phyloP scores from a whole-genome alignment of 2,329 filamentous ascomycete species.

The Diplodia intermedia region DNA sequence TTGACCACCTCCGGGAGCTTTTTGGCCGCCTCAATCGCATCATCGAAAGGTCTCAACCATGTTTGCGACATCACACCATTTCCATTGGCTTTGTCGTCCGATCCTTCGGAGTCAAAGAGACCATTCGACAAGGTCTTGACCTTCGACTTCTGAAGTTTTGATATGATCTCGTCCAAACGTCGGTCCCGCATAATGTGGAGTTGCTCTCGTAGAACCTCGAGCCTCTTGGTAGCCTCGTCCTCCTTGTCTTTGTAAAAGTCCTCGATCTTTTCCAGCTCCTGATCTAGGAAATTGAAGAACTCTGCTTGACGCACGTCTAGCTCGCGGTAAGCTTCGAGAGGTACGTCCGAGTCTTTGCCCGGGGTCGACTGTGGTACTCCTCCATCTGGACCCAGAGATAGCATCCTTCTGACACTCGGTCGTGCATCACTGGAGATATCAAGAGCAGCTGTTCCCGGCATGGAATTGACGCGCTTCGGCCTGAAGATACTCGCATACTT shows the following conservation, averaged over 20 bases:
- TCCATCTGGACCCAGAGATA: conserved; percentile 51
- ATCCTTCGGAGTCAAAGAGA: background rate
- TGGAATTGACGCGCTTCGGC: conserved; percentile 52
- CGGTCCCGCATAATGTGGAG: conserved; percentile 92
- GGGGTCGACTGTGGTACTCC: conserved; percentile 38
- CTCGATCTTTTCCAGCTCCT: conserved; percentile 89
- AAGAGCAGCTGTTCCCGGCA: conserved; percentile 38
- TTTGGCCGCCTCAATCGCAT: conserved; percentile 49
- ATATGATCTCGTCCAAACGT: conserved; percentile 73
- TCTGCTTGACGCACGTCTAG: conserved; percentile 78
- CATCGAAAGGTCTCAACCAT: conserved; percentile 36
- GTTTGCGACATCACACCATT: background rate
- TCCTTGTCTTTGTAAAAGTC: conserved; percentile 88
- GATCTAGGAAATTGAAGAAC: conserved; percentile 85
- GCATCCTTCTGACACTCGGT: conserved; percentile 50
- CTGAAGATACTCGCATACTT: conserved; percentile 48
- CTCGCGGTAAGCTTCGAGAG: conserved; percentile 65
- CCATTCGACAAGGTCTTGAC: conserved; percentile 52
- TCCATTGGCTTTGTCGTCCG: background rate
- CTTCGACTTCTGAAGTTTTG: conserved; percentile 53
- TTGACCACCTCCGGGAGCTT: conserved; percentile 36
- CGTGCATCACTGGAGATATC: conserved; percentile 38
- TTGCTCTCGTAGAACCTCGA: conserved; percentile 77
- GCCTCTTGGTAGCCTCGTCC: conserved; percentile 76
- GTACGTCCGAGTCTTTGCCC: conserved; percentile 54